Evolutionary conservation across 768 basidiomycete species (phyloP).

Genomic region (Xerocomellus intermedius): DNA sequence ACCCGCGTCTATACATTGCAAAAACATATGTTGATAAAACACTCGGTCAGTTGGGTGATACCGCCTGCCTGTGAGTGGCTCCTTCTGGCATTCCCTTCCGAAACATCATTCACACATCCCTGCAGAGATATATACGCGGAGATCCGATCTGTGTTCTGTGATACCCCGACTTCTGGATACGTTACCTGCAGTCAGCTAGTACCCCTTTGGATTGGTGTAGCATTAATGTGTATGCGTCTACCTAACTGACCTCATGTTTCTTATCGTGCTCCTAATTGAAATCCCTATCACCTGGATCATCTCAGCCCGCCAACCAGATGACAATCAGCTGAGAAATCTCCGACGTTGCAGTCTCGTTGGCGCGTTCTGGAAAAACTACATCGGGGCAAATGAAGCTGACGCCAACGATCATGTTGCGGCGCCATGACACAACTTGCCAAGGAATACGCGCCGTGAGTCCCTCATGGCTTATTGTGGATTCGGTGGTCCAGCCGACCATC

Average conservation of each 20-base stretch:
- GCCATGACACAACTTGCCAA: no score
- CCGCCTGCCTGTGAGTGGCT: background rate
- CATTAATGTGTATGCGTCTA: background rate
- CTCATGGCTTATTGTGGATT: slow-evolving; percentile 12
- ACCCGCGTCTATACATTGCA: slow-evolving; percentile 24
- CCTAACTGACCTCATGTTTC: slow-evolving; percentile 9
- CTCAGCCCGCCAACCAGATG: no score
- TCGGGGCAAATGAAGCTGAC: no score
- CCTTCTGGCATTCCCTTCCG: background rate
- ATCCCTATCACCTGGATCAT: no score
- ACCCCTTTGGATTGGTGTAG: background rate
- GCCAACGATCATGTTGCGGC: no score
- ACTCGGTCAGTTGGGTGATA: background rate
- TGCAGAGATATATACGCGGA: background rate
- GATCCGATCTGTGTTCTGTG: slow-evolving; percentile 2
- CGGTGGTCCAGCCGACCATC: background rate
- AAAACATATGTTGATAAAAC: slow-evolving; percentile 13
- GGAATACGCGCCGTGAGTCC: no score
- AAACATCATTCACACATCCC: background rate
- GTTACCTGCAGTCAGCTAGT: no score
- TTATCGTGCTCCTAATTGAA: background rate
- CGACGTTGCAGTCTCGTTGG: no score
- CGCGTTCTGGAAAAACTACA: no score
- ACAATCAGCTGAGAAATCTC: no score
- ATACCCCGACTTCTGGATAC: no score